A percentile compares a stretch with the other conserved stretches of the same genome.
Evolutionary conservation across 192 early-diverging fungal genomes (phyloP).

Genomic region (Backusella morwellensis): DNA sequence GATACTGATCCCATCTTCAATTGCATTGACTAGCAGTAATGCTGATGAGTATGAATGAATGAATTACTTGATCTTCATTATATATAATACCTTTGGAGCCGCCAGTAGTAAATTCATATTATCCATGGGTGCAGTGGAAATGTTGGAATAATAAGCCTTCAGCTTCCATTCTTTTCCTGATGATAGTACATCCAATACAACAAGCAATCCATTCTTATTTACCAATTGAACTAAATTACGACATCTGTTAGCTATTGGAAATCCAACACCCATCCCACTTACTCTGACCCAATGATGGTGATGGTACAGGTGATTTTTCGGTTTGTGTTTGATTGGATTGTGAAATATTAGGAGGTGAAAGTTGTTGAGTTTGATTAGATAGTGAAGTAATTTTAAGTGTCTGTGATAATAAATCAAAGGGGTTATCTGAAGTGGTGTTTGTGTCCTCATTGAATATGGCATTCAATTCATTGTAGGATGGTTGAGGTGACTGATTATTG

Average conservation of each 20-base stretch:
- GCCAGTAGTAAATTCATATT: conserved; percentile 42
- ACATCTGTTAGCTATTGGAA: too few species aligned
- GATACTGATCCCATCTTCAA: conserved; percentile 42
- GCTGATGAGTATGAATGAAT: not conserved
- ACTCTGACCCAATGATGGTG: not conserved
- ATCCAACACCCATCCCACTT: not conserved
- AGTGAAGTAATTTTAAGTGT: not conserved
- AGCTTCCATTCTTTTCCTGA: conserved; percentile 14
- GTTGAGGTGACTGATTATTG: not conserved
- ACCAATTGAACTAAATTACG: conserved; percentile 7
- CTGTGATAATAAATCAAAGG: conserved; percentile 6
- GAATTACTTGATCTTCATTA: not conserved
- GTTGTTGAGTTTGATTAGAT: not conserved
- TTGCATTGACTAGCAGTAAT: conserved; percentile 26
- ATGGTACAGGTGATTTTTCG: not conserved
- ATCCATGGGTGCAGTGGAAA: conserved; percentile 37
- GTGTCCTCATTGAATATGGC: not conserved
- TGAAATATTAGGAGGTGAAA: not conserved
- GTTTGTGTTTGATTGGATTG: not conserved
- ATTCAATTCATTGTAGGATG: conserved; percentile 20
- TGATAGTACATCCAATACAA: conserved; percentile 31
- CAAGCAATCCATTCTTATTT: conserved; percentile 45
- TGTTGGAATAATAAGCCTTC: conserved; percentile 46
- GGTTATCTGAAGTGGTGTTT: not conserved
- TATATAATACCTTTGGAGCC: conserved; percentile 38